Base-by-base conservation (phyloP, 1,284 basidiomycete genomes). In the Tylopilus sp. region DNA sequence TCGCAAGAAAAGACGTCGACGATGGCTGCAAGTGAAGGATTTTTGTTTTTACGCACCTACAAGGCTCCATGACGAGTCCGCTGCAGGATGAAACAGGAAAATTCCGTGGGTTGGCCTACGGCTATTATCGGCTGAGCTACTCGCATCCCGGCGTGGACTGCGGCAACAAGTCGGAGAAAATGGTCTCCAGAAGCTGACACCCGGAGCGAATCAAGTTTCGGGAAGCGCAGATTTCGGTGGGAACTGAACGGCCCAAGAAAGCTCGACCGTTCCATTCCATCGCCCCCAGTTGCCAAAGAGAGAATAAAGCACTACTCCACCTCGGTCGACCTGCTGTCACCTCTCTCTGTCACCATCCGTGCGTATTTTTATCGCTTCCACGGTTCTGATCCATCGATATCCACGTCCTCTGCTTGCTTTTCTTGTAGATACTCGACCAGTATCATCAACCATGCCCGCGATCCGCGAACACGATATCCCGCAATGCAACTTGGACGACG, bases 231-330 rank as follows among this genome's bases (percentile, higher is more conserved):
- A 41, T 46, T 44, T 58, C 25, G 62, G 66, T 68, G 66, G 63
- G 65, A 67, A 66, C 46, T 47, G 43, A 49, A 44, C 55, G 54
- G 56, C 51, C 59, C 44, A 59, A 59, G 59, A 63, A 63, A 55
- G 52, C 52, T 44, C 41, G 40, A 50, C 51, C 55, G 54, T 62
- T 67, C 55, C 52, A 52, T 61, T 68, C 63, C 57, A 41, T 59
- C 59, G 63, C 29, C 57, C n/a, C 47, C 42, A 60, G 45, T 59
- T 60, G n/a, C 63, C 63, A 69, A 69, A 69, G 53, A 51, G 64
- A 67, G 63, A 54, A 65, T 66, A 65, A 65, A 66, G 66, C 61
- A 59, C 49, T 9, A 39, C 44, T 59, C 45, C 46, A 41, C 38
- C 63, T 51, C 59, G 56, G 55, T 42, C 57, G 40, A 53, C 60